Base-by-base conservation (phyloP, 495 filamentous ascomycete species). In the Clohesyomyces aquaticus region DNA sequence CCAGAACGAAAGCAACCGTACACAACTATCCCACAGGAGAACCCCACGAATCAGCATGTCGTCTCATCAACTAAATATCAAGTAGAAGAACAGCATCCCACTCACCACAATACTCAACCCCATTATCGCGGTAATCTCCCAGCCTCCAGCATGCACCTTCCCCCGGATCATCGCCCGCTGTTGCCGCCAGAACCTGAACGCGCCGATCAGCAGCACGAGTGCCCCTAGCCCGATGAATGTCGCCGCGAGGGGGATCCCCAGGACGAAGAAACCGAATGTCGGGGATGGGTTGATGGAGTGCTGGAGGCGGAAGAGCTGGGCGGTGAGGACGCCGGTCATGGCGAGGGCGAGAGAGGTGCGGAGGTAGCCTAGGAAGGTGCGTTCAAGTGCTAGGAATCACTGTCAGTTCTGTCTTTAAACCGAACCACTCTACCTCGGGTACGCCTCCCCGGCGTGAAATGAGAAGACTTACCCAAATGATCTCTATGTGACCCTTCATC, bases 371-470 rank as follows among this genome's bases (percentile, higher is more conserved):
- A 93, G 84, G 72, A 88, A 93, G 32, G 89, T 94, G 59, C 89
- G 79, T 75, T 94, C 88, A 25, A 91, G 80, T 27, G 90, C 91
- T 93, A 71, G n/a, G n/a, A n/a, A n/a, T n/a, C n/a, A n/a, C n/a
- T n/a, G n/a, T n/a, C n/a, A n/a, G n/a, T n/a, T n/a, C n/a, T n/a
- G n/a, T n/a, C n/a, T n/a, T 48, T 51, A 22, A n/a, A 45, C 35
- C 35, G 53, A 59, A 59, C 50, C 53, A 23, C 46, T 55, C 18
- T 3, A 3, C 25, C 11, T 4, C 25, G 10, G 27, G 29, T 59
- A n/a, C n/a, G n/a, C 32, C 26, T 54, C 12, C 9, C 22, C 1
- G 41, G n/a, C 42, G 43, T 48, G 11, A 23, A 47, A 32, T 21
- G 27, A 8, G 29, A 76, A 10, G 21, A 19, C 77, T 55, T 78